These are phyloP conservation scores for Fusarium guadeloupense DNA, from an alignment of 2,329 filamentous ascomycete genomes.

Conservation along the genomic window DNA sequence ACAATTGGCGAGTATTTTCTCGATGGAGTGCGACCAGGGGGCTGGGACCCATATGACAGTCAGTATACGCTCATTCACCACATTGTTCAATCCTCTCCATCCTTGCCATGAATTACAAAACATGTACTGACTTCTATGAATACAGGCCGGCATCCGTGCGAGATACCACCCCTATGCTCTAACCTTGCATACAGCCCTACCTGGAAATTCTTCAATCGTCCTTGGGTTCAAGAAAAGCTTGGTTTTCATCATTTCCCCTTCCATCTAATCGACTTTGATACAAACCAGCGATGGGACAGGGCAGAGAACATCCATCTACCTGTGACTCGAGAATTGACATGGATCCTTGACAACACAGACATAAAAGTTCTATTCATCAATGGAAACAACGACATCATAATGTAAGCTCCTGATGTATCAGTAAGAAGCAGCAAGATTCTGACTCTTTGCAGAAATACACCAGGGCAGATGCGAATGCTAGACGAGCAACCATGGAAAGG, in stretches of 20 bases:
- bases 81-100: too few species aligned
- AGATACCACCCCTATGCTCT: slow-evolving; percentile 15
- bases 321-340: slow-evolving; percentile 17
- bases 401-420: background rate
- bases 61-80: background rate
- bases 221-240: slow-evolving; percentile 24
- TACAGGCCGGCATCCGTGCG: slow-evolving; percentile 12
- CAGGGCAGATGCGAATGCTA: slow-evolving; percentile 27
- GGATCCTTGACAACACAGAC: slow-evolving; percentile 7
- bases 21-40: slow-evolving; percentile 4
- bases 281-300: slow-evolving; percentile 8
- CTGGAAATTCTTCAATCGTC: slow-evolving; percentile 19
- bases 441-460: slow-evolving; percentile 6
- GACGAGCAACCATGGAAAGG: slow-evolving; percentile 12
- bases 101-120: too few species aligned
- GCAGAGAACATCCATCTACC: slow-evolving; percentile 18
- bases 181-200: slow-evolving; percentile 18
- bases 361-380: slow-evolving; percentile 20
- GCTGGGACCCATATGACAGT: slow-evolving; percentile 32
- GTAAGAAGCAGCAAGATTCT: background rate
- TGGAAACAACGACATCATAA: slow-evolving; percentile 22
- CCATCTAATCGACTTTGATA: slow-evolving; percentile 15
- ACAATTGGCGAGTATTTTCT: slow-evolving; percentile 10
- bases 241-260: slow-evolving; percentile 12
- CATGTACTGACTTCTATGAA: background rate